Percentiles rank a stretch among this genome's conserved stretches.
These are phyloP conservation scores for Eucalyptus cloeziana DNA, from an alignment of 345 rosid species.

Conservation along the genomic window DNA sequence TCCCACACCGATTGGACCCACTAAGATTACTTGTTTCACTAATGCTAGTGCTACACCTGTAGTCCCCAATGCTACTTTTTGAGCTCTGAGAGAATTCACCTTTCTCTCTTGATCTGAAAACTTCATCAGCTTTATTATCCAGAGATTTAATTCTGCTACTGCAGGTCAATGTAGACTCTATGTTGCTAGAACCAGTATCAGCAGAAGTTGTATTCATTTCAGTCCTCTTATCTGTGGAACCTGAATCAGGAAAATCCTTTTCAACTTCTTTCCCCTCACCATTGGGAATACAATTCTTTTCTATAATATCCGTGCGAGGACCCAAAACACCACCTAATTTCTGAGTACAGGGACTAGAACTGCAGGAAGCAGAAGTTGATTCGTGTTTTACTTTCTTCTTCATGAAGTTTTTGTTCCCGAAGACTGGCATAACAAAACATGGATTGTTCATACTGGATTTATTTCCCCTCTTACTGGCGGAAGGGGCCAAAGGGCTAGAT, in stretches of 20 bases:
- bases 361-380: slow-evolving; percentile 11
- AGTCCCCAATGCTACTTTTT: slow-evolving; percentile 73
- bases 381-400: slow-evolving; percentile 45
- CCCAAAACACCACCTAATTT: slow-evolving; percentile 11
- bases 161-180: slow-evolving; percentile 10
- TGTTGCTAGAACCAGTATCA: slow-evolving; percentile 18
- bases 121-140: slow-evolving; percentile 29
- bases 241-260: slow-evolving; percentile 22
- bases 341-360: slow-evolving; percentile 6
- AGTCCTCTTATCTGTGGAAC: slow-evolving; percentile 2
- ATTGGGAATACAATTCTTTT: background rate
- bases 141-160: slow-evolving; percentile 9
- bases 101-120: slow-evolving; percentile 44
- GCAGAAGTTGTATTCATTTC: slow-evolving; percentile 19
- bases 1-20: slow-evolving; percentile 35
- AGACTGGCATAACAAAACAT: slow-evolving; percentile 31
- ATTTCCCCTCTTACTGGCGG: background rate
- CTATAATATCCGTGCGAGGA: slow-evolving; percentile 18
- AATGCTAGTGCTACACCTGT: slow-evolving; percentile 47
- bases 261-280: slow-evolving; percentile 17
- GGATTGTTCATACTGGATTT: slow-evolving; percentile 16
- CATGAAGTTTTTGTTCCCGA: slow-evolving; percentile 36
- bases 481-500: background rate
- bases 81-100: slow-evolving; percentile 72
- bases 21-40: slow-evolving; percentile 51